Conservation (phyloP, 192 early-diverging fungal genomes). For the Phycomyces blakesleeanus region DNA sequence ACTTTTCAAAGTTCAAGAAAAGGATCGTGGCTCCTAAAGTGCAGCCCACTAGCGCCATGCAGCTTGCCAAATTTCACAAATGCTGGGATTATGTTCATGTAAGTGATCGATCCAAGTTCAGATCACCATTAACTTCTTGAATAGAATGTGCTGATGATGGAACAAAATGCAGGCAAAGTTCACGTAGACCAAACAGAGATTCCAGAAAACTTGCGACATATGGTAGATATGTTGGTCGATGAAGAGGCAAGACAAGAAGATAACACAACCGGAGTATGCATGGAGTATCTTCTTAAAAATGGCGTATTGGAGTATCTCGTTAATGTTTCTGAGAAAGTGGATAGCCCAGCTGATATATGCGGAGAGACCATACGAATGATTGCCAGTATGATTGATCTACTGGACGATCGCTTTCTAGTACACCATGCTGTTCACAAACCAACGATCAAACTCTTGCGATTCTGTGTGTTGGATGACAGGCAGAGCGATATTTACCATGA, state of each 20-base stretch:
- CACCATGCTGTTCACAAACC: conserved; percentile 89
- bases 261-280: conserved; percentile 73
- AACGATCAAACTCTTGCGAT: conserved; percentile 68
- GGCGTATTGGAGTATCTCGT: conserved; percentile 79
- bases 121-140: not conserved
- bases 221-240: conserved; percentile 87
- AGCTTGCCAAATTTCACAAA: conserved; percentile 66
- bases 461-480: conserved; percentile 54
- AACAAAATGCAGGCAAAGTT: conserved; percentile 26
- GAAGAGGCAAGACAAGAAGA: conserved; percentile 78
- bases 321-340: conserved; percentile 62
- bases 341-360: conserved; percentile 76
- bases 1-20: conserved; percentile 65
- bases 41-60: conserved; percentile 55
- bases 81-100: conserved; percentile 66
- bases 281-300: conserved; percentile 85
- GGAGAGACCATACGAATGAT: conserved; percentile 77
- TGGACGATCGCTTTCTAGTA: conserved; percentile 86
- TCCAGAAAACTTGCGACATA: conserved; percentile 65
- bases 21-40: conserved; percentile 58
- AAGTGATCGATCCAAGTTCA: conserved; percentile 6
- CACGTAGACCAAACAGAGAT: conserved; percentile 75
- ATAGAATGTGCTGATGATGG: conserved; percentile 33
- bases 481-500: conserved; percentile 56
- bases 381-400: conserved; percentile 74